Base-by-base conservation (phyloP, 2,329 filamentous ascomycete species). In the Arthroderma sp. region DNA sequence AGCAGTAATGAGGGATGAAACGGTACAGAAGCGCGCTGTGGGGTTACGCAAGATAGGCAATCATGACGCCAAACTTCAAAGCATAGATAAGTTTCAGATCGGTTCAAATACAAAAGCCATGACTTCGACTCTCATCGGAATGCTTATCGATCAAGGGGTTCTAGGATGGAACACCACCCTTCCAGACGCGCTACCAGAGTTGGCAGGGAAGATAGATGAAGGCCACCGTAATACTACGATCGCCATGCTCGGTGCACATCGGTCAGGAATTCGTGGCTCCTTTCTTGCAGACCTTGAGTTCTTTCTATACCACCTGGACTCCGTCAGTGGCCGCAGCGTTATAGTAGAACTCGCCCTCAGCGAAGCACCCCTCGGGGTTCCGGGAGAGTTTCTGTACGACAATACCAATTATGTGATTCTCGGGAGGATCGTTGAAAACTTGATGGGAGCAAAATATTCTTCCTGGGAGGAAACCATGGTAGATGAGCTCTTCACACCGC, bases 361-460 rank as follows among this genome's bases (percentile, higher is more conserved):
- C n/a, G 38, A 45, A 31, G 5, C 33, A 10, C 43, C 36, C n/a
- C 28, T 10, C 29, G 39, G 29, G 9, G 32, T 28, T 6, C 33
- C 9, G 11, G 43, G 42, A 5, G 29, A 45, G 39, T 45, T 38
- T 27, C 31, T 31, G 22, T 48, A 48, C 33, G 46, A 42, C 30
- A 48, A 45, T 27, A 45, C 43, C 29, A 48, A 48, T 36, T 48
- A 48, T 28, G 27, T 45, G 22, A 39, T 48, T 39, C 46, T 48
- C 4, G 46, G 43, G 22, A 36, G 10, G 10, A 37, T 45, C 29
- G 36, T 48, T 36, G 43, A 48, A 22, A 48, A 42, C 9, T 45
- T 45, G 22, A 11, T 38, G 9, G 38, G 29, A 8, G 22, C 42
- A 22, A 42, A 38, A 22, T 28, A 30, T 6, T 10, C n/a, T 3